These are phyloP conservation scores for Metschnikowia shivogae DNA, from an alignment of 805 yeast species.

Conservation along the genomic window DNA sequence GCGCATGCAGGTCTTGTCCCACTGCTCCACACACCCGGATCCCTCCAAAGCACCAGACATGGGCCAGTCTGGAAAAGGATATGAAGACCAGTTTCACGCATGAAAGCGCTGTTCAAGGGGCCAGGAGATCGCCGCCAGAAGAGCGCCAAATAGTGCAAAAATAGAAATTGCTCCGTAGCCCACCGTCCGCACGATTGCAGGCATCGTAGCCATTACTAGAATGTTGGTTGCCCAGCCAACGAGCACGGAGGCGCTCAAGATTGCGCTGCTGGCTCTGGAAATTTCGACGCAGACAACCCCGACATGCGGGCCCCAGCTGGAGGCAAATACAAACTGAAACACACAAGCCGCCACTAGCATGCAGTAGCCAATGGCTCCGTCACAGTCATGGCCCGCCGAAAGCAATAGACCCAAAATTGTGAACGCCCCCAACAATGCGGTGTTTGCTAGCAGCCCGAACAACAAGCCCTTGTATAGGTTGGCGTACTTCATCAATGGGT, in stretches of 20 bases:
- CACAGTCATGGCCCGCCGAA: neutral
- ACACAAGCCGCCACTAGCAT: constrained; percentile 18
- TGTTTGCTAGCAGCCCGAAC: constrained; percentile 7
- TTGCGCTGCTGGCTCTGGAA: constrained; percentile 20
- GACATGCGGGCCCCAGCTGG: constrained; percentile 33
- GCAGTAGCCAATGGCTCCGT: constrained; percentile 1
- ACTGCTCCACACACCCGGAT: no score
- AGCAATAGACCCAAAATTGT: constrained; percentile 5
- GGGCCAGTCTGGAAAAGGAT: no score
- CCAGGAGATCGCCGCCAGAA: constrained; percentile 17
- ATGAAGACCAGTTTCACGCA: neutral
- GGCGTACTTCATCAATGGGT: constrained; percentile 14
- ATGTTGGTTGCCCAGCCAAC: constrained; percentile 24
- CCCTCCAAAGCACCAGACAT: no score
- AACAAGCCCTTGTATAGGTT: constrained; percentile 13
- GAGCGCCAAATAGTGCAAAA: constrained; percentile 15
- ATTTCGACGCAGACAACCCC: constrained; percentile 23
- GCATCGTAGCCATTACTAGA: constrained; percentile 15
- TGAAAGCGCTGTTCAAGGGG: neutral
- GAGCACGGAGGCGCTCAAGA: constrained; percentile 19
- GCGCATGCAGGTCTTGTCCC: no score
- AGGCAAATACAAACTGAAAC: constrained; percentile 21
- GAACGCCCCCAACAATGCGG: constrained; percentile 3
- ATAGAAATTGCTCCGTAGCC: constrained; percentile 20
- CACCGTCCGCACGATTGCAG: constrained; percentile 13